Evolutionary conservation across 306 rosid genomes (phyloP), one percentile per base, ranked within the genome.

Genomic region (Pachyrhizus erosus): DNA sequence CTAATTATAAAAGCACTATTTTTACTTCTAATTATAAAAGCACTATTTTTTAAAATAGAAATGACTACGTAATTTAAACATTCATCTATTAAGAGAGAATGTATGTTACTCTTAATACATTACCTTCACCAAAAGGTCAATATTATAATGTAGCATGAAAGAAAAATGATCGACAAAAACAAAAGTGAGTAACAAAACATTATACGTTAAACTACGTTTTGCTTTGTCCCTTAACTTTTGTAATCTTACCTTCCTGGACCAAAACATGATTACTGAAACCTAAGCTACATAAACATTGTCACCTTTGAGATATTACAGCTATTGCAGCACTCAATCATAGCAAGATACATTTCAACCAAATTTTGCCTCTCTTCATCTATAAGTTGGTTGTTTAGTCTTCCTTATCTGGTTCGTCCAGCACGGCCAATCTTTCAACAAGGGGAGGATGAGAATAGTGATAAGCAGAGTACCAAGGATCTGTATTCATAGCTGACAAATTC

Each of bases 361-460:
- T 43, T 76, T 54, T 24, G 68, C 82, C 70, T 57, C 73, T 72
- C 83, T 39, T 72, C 82, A 64, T 84, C 82, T 60, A 80, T 9
- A 72, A 79, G 85, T 61, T 67, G 40, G 3, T 42, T 49, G 37
- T 49, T 89, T 79, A 93, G 60, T 96, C 96, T 62, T 73, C 72
- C 86, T 94, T 87, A 79, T 91, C 96, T 0, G 88, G 37, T 86
- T 57, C 34, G 76, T 93, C 98, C 0, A 93, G 84, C 13, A 93
- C 97, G 34, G 91, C 98, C 91, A 93, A 80, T 83, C 98, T 88
- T 86, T 96, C 97, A 3, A 96, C 97, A 18, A 96, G 97, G 2
- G 99, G 99, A 42, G 98, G 98, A 83, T 96, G 97, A 49, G 99
- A 96, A 72, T 93, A 96, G 92, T 96, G 99, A 85, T 93, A 96